These are phyloP conservation scores for Cladophialophora carrionii DNA, from an alignment of 2,329 filamentous ascomycete species.

Conservation along the genomic window DNA sequence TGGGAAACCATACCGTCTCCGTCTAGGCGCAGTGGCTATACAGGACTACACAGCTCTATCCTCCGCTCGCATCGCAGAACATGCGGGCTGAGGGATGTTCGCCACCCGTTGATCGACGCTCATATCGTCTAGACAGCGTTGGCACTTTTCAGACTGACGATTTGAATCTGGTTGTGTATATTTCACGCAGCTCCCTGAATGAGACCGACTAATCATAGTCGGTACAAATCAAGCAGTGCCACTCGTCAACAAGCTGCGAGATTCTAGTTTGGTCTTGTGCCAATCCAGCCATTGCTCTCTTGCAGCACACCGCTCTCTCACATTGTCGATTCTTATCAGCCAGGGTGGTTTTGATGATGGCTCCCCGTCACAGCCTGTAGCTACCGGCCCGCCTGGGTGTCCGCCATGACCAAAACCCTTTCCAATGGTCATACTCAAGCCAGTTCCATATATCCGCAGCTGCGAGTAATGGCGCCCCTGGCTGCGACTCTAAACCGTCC, in stretches of 20 bases:
- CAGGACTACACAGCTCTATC: neutral
- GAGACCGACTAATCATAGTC: neutral
- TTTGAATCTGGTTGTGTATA: neutral
- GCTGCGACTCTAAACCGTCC: neutral
- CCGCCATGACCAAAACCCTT: neutral
- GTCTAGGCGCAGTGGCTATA: neutral
- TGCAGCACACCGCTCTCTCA: neutral
- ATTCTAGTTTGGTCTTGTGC: neutral
- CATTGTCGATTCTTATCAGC: neutral
- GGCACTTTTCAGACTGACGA: too few species aligned
- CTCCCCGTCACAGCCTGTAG: too few species aligned
- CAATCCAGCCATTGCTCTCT: neutral
- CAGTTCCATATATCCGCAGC: neutral
- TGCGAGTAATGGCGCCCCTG: neutral
- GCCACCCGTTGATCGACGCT: neutral
- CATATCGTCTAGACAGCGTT: neutral
- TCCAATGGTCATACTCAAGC: neutral
- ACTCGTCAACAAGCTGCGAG: neutral
- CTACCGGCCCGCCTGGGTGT: neutral
- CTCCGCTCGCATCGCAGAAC: neutral
- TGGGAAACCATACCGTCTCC: neutral
- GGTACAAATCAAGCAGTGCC: neutral
- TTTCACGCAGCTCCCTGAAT: neutral
- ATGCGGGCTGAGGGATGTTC: neutral
- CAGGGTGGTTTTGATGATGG: neutral